These are phyloP conservation scores for Pseudogymnoascus sp. DNA, from an alignment of 2,329 filamentous ascomycete genomes.

Conservation along the genomic window DNA sequence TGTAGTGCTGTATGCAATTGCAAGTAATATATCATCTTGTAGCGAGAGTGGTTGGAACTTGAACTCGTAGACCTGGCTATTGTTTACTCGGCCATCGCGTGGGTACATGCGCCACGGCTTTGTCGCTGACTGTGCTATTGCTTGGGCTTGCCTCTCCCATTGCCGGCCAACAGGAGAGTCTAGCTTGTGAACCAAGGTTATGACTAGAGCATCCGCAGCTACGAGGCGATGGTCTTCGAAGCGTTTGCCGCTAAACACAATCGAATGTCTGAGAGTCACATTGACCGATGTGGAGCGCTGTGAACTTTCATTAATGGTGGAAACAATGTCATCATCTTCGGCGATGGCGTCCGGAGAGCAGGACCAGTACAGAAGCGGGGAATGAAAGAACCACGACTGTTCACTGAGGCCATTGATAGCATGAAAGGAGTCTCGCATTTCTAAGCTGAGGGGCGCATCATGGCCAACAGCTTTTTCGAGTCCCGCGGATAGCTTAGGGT, in stretches of 20 bases:
- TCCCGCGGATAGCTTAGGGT: conserved; percentile 34
- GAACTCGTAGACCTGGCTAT: conserved; percentile 66
- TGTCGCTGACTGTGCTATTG: conserved; percentile 35
- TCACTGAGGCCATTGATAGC: conserved; percentile 52
- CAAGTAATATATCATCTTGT: conserved; percentile 55
- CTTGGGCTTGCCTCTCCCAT: conserved; percentile 55
- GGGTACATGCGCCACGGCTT: conserved; percentile 60
- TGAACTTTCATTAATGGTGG: conserved; percentile 60
- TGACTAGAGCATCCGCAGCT: conserved; percentile 69
- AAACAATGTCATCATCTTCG: conserved; percentile 53
- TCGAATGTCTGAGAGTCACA: conserved; percentile 66
- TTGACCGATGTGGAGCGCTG: conserved; percentile 59
- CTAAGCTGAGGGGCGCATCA: conserved; percentile 23
- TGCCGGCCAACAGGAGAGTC: conserved; percentile 55
- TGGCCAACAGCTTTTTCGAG: conserved; percentile 10
- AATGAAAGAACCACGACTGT: conserved; percentile 70
- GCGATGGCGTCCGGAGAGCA: conserved; percentile 53
- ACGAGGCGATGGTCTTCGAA: conserved; percentile 60
- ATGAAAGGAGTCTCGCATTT: conserved; percentile 46
- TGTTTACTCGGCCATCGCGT: conserved; percentile 42
- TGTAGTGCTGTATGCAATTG: conserved; percentile 56
- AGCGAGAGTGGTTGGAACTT: conserved; percentile 66
- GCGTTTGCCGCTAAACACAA: conserved; percentile 73
- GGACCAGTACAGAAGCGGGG: conserved; percentile 75
- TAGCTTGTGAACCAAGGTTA: conserved; percentile 63